A percentile compares a stretch with the other conserved stretches of the same genome.
phyloP scores from a whole-genome alignment of 352 stramenopile species.

The Bremia lactucae region DNA sequence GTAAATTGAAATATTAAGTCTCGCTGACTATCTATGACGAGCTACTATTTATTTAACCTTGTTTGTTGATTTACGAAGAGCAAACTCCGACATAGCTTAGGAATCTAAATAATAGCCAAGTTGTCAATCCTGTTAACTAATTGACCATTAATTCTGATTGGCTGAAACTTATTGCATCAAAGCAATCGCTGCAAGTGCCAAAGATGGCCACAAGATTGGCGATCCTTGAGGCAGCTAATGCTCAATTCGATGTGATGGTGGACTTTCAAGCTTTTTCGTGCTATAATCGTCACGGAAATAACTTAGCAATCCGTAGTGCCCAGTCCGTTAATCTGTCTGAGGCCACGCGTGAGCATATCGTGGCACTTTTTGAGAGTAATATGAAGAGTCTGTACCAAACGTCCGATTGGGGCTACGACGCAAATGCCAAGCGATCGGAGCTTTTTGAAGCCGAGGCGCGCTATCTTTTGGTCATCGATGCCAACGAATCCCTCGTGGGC shows the following conservation, averaged over 20 bases:
- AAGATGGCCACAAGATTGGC: too few relatives aligned
- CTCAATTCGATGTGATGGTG: slow-evolving; percentile 38
- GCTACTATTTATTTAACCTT: too few relatives aligned
- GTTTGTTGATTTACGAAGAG: too few relatives aligned
- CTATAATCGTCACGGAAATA: slow-evolving; percentile 41
- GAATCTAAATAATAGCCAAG: too few relatives aligned
- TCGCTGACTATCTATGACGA: too few relatives aligned
- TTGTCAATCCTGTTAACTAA: too few relatives aligned
- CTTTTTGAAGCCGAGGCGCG: slow-evolving; percentile 78
- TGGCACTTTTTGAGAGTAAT: slow-evolving; percentile 83
- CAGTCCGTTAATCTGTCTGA: slow-evolving; percentile 30
- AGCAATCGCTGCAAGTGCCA: too few relatives aligned
- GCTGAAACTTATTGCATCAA: too few relatives aligned
- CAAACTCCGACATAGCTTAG: too few relatives aligned
- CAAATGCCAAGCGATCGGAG: slow-evolving; percentile 71
- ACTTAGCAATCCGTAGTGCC: slow-evolving; percentile 30
- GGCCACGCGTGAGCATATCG: slow-evolving; percentile 25
- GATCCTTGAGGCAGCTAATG: slow-evolving; percentile 41
- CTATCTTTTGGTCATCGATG: slow-evolving; percentile 63
- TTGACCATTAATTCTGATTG: too few relatives aligned
- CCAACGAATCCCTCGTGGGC: slow-evolving; percentile 26
- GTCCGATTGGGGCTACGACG: slow-evolving; percentile 87
- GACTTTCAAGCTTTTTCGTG: slow-evolving; percentile 49
- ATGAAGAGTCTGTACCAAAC: slow-evolving; percentile 86
- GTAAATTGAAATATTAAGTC: too few relatives aligned